phyloP scores from a whole-genome alignment of 495 filamentous ascomycete genomes.

The Tuber indicum region DNA sequence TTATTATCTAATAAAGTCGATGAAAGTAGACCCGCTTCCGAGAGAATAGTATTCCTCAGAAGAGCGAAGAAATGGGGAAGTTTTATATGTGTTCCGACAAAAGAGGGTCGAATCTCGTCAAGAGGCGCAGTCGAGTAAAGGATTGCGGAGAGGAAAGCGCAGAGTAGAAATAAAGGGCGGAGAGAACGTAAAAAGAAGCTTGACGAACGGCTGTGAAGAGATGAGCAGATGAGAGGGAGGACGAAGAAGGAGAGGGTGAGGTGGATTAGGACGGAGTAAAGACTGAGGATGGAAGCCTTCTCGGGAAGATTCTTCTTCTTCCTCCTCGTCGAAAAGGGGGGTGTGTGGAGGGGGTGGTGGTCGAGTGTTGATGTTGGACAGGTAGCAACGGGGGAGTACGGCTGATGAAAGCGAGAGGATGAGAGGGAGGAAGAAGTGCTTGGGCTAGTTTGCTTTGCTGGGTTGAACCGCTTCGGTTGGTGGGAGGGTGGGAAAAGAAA shows the following conservation, averaged over 20 bases:
- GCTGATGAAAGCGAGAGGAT: constrained; percentile 5
- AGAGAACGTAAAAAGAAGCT: constrained; percentile 15
- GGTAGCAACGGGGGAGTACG: constrained; percentile 9
- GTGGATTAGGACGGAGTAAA: constrained; percentile 37
- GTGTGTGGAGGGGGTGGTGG: constrained; percentile 10
- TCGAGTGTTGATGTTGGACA: constrained; percentile 24
- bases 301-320: constrained; percentile 34
- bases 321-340: constrained; percentile 35
- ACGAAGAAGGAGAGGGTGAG: constrained; percentile 27
- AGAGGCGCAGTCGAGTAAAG: constrained; percentile 47
- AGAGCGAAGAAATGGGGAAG: constrained; percentile 12
- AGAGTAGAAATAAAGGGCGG: constrained; percentile 47
- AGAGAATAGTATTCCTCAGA: constrained; percentile 16
- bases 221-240: constrained; percentile 15
- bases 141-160: constrained; percentile 51
- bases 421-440: constrained; percentile 9
- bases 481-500: constrained; percentile 28
- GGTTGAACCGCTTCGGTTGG: constrained; percentile 13
- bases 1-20: constrained; percentile 10
- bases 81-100: constrained; percentile 17
- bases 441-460: constrained; percentile 13
- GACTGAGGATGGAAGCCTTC: constrained; percentile 39
- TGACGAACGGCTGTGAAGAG: constrained; percentile 14
- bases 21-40: not conserved
- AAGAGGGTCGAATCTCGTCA: constrained; percentile 54